Percentiles rank a stretch among this genome's conserved stretches.
Evolutionary conservation across 108 stramenopile genomes (phyloP).

Genomic region (Nannochloropsis granulata): DNA sequence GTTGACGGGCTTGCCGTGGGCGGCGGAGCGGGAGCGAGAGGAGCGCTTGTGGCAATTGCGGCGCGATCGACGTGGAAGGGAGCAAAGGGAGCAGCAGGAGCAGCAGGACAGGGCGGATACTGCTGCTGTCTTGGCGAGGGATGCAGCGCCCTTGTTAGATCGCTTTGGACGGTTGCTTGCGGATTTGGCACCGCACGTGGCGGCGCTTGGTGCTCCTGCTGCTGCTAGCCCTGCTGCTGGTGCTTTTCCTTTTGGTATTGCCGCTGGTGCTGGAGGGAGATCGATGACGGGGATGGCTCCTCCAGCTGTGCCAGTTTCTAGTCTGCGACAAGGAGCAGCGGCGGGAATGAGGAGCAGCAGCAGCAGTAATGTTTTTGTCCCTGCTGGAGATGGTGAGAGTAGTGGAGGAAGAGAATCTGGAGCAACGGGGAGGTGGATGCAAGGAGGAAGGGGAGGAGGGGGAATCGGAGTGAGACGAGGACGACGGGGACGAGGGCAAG

Average conservation of each 20-base stretch:
- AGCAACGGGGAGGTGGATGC: too few relatives aligned
- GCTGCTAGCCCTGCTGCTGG: too few relatives aligned
- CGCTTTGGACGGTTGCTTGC: conserved; percentile 20
- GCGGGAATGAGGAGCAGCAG: too few relatives aligned
- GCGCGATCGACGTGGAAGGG: background rate
- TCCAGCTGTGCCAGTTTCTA: too few relatives aligned
- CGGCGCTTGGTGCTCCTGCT: background rate
- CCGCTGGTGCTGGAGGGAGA: too few relatives aligned
- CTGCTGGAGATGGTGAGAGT: background rate
- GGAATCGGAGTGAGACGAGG: background rate
- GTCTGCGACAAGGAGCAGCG: too few relatives aligned
- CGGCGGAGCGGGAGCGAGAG: background rate
- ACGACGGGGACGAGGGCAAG: too few relatives aligned
- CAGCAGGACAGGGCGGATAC: background rate
- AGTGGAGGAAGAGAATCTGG: background rate
- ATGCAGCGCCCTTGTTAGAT: conserved; percentile 14
- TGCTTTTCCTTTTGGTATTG: too few relatives aligned
- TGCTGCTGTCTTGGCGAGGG: conserved; percentile 2
- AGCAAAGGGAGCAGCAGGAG: background rate
- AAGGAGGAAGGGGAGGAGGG: background rate
- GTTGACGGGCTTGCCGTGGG: conserved; percentile 5
- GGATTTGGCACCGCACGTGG: conserved; percentile 17
- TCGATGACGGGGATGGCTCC: too few relatives aligned
- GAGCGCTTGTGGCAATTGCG: background rate
- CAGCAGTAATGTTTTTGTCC: too few relatives aligned